Evolutionary conservation across 2,329 filamentous ascomycete species (phyloP).

Genomic region (Beauveria sp.): DNA sequence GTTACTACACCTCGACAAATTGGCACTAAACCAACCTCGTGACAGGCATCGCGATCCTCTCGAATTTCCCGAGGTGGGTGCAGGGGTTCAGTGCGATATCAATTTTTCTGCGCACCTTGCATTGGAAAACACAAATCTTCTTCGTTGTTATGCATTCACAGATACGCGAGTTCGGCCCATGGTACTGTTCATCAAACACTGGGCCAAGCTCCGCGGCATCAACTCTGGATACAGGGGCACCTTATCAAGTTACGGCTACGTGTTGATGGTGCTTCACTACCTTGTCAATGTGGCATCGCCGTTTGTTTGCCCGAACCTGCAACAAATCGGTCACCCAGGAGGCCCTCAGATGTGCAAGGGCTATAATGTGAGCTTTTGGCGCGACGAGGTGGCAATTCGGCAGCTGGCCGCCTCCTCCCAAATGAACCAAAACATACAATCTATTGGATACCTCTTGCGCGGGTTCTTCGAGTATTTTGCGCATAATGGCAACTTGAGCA

Average conservation of each 20-base stretch:
- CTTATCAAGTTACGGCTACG: slow-evolving; percentile 83
- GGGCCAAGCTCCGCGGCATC: slow-evolving; percentile 79
- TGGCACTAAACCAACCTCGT: slow-evolving; percentile 42
- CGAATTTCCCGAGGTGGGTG: slow-evolving; percentile 68
- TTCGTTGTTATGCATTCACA: slow-evolving; percentile 75
- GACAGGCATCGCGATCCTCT: slow-evolving; percentile 52
- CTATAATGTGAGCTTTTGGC: slow-evolving; percentile 69
- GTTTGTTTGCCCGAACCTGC: slow-evolving; percentile 78
- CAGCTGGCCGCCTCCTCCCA: slow-evolving; percentile 48
- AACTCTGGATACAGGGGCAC: slow-evolving; percentile 84
- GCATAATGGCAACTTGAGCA: slow-evolving; percentile 47
- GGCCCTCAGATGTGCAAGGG: slow-evolving; percentile 46
- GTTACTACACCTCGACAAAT: slow-evolving; percentile 38
- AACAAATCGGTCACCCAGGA: slow-evolving; percentile 42
- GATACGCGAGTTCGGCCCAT: slow-evolving; percentile 71
- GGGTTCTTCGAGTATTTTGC: slow-evolving; percentile 89
- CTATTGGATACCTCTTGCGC: slow-evolving; percentile 62
- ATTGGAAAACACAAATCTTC: slow-evolving; percentile 73
- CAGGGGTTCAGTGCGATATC: slow-evolving; percentile 86
- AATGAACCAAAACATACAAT: slow-evolving; percentile 61
- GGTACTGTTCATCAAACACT: slow-evolving; percentile 82
- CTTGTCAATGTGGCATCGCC: slow-evolving; percentile 74
- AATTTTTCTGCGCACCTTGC: slow-evolving; percentile 83
- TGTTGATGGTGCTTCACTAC: slow-evolving; percentile 87
- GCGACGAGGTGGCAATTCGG: slow-evolving; percentile 62